Evolutionary conservation across 371 early-diverging fungal genomes (phyloP).

Genomic region (Dinochytrium kinnereticum): DNA sequence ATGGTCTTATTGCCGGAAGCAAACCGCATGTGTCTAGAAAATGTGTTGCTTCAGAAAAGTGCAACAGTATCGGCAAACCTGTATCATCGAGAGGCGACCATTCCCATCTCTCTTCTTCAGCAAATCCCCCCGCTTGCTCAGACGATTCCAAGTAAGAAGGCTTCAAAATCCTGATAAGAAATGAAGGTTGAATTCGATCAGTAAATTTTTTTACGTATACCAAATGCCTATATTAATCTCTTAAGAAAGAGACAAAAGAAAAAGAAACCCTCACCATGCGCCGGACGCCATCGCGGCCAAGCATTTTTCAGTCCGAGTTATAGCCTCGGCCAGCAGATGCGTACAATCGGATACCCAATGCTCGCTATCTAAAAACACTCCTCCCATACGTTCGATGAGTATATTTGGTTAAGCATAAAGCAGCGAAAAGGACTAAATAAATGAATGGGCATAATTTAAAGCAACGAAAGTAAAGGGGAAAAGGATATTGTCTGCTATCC

Average conservation of each 20-base stretch:
- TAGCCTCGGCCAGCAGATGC: constrained; percentile 41
- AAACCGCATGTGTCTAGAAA: background rate
- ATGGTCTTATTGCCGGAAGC: background rate
- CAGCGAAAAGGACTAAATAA: background rate
- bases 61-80: too few relatives aligned
- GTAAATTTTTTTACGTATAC: too few relatives aligned
- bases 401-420: background rate
- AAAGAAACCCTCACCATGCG: constrained; percentile 35
- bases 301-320: constrained; percentile 46
- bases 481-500: background rate
- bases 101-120: constrained; percentile 41
- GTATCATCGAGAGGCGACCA: constrained; percentile 20
- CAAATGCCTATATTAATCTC: too few relatives aligned
- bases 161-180: constrained; percentile 27
- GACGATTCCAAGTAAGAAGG: constrained; percentile 36
- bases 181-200: too few relatives aligned
- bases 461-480: background rate
- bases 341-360: constrained; percentile 33
- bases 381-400: background rate
- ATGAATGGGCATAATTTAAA: background rate
- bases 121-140: constrained; percentile 24
- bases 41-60: background rate
- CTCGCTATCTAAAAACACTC: background rate
- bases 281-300: constrained; percentile 44
- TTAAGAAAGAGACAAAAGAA: background rate